A percentile compares a stretch with the other conserved stretches of the same genome.
phyloP scores from a whole-genome alignment of 2,329 filamentous ascomycete genomes.

The Talaromyces sp. region DNA sequence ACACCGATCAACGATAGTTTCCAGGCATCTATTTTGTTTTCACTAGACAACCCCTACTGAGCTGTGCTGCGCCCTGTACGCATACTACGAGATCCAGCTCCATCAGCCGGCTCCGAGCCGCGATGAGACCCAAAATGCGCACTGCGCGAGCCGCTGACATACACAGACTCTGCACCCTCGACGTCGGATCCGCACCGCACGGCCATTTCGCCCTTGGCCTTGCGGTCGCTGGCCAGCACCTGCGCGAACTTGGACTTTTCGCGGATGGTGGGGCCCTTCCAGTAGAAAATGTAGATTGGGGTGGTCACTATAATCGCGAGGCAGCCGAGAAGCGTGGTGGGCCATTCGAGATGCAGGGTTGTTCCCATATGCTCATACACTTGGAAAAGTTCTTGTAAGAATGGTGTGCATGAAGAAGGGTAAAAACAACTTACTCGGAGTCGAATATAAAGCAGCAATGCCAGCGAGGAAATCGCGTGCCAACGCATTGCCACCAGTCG shows the following conservation, averaged over 20 bases:
- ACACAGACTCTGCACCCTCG: conserved; percentile 11
- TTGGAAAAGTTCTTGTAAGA: conserved; percentile 10
- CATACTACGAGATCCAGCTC: background rate
- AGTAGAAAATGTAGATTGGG: conserved; percentile 63
- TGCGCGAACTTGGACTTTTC: conserved; percentile 59
- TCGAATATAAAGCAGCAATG: conserved; percentile 54
- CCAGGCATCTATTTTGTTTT: background rate
- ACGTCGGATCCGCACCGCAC: conserved; percentile 12
- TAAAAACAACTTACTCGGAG: conserved; percentile 38
- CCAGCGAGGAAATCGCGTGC: conserved; percentile 60
- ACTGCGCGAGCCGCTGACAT: conserved; percentile 5
- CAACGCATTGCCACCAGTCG: conserved; percentile 61
- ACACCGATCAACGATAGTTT: background rate
- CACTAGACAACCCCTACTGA: background rate
- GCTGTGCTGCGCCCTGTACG: background rate
- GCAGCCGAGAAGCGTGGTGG: conserved; percentile 55
- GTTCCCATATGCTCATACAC: conserved; percentile 47
- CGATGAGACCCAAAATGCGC: conserved; percentile 4
- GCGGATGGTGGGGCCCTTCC: conserved; percentile 54
- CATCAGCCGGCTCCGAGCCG: background rate
- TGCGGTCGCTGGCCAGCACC: conserved; percentile 46
- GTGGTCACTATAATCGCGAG: conserved; percentile 57
- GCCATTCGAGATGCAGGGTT: conserved; percentile 49
- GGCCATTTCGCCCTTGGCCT: conserved; percentile 15
- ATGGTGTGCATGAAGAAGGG: background rate